Evolutionary conservation across 2,329 filamentous ascomycete species (phyloP), one percentile per base, ranked within the genome.

Genomic region (Cladophialophora psammophila): DNA sequence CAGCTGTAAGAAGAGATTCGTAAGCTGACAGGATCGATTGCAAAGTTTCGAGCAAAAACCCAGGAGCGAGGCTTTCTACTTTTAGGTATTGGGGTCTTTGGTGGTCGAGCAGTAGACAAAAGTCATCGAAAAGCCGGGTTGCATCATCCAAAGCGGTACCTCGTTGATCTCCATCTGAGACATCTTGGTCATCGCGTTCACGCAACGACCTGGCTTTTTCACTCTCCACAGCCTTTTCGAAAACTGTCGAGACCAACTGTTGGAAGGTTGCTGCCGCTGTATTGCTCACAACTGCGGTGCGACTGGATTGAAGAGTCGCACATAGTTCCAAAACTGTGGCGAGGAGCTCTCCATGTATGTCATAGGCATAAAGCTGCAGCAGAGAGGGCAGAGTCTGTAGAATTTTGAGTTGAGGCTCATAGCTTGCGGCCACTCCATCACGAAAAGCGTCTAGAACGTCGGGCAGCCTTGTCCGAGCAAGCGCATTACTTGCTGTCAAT

Each of bases 251-350:
- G 7, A 98, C 90, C 13, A 99, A 86, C 78, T 98, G 95, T 79
- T 97, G 94, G 62, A 99, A 82, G 1, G 95, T 98, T n/a, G 95
- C 95, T 32, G 94, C 93, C 9, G 95, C 95, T 0, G 96, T 98
- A 74, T 96, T 96, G 76, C 94, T 96, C 73, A 99, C 93, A 60
- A 96, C 93, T 32, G 90, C 88, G 80, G 94, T 96, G 80, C 97
- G 98, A 78, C 91, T 95, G 64, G 88, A 90, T 79, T 98, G 94
- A 57, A 99, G 81, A 59, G 92, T 90, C 68, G 95, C 95, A 80
- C 95, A 98, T 76, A 97, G 92, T 76, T 96, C 94, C 71, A 99
- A 81, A 0, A 92, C 88, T 9, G 88, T 92, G 34, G 93, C 91
- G 45, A 99, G 84, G 38, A 96, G 82, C 67, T 94, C 91, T 1